Evolutionary conservation across 2,329 filamentous ascomycete genomes (phyloP), one percentile per base, ranked within the genome.

Genomic region (Stagonosporopsis cucurbitacearum): DNA sequence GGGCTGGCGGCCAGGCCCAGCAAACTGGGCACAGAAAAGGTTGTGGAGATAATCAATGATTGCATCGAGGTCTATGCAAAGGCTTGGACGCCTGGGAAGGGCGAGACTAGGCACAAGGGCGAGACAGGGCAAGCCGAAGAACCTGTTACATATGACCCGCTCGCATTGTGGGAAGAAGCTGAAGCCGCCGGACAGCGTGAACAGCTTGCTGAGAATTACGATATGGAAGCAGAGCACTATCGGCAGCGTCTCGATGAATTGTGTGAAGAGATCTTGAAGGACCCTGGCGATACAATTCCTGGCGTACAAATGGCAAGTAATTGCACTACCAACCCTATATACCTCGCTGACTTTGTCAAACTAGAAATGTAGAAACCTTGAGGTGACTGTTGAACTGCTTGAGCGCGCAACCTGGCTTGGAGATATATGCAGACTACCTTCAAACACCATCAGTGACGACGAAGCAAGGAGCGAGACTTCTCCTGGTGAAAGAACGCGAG

Each of bases 301-400:
- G 80, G 20, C 8, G 30, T 50, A 3, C 28, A 26, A n/a, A 50
- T n/a, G 41, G 47, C 42, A 28, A 23, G 46, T 41, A 6, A 15
- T 4, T 30, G 7, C 6, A 25, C 17, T 22, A 15, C n/a, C 22
- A 6, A n/a, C 9, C 5, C n/a, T 13, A n/a, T 11, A 15, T 9
- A n/a, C 11, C 7, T 20, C 9, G n/a, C 41, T 50, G 23, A 50
- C 35, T 17, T 12, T 35, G 13, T 86, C 13, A 69, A 95, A 13
- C 75, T 76, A 74, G 6, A 84, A 86, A 64, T 86, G 86, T 44
- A 74, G 77, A 11, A 82, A 77, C 32, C 77, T 96, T 50, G 86
- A 94, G 56, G 77, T 80, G 4, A 91, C 82, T 3, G 75, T 96
- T 0, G 82, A 84, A 32, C 82, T 89, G 50, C 82, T 84, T 44